Evolutionary conservation across 306 rosid genomes (phyloP).

Genomic region (Geum urbanum): DNA sequence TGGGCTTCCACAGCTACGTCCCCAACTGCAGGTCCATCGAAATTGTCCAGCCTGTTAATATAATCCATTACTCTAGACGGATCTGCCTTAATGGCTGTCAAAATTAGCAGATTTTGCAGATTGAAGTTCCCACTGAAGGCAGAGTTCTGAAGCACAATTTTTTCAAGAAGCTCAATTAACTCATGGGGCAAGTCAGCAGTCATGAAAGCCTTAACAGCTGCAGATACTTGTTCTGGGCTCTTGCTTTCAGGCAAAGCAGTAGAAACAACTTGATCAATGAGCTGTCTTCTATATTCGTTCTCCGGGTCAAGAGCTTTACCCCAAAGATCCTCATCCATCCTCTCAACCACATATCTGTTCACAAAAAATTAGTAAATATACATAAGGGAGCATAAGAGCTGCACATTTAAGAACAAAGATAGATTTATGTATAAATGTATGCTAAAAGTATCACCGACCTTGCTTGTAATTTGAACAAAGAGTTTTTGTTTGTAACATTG

Average conservation of each 20-base stretch:
- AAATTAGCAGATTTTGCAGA: constrained; percentile 87
- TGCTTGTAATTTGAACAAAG: constrained; percentile 96
- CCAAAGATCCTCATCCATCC: constrained; percentile 98
- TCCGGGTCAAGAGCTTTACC: constrained; percentile 86
- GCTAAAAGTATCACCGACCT: constrained; percentile 55
- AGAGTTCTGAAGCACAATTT: constrained; percentile 98
- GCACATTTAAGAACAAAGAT: background rate
- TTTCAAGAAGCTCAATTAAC: constrained; percentile 97
- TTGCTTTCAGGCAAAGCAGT: constrained; percentile 99
- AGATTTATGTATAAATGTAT: background rate
- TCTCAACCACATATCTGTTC: constrained; percentile 93
- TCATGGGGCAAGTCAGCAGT: constrained; percentile 99
- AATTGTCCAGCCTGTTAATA: constrained; percentile 86
- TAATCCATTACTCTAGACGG: constrained; percentile 99
- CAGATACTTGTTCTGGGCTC: constrained; percentile 99
- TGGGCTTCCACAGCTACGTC: constrained; percentile 96
- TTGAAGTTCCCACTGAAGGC: constrained; percentile 99
- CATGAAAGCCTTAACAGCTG: constrained; percentile 99
- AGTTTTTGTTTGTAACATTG: constrained; percentile 88
- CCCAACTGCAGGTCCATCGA: constrained; percentile 98
- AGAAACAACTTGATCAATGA: constrained; percentile 96
- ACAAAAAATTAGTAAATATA: constrained; percentile 24
- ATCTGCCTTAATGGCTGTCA: constrained; percentile 98
- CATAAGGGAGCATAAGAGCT: constrained; percentile 12
- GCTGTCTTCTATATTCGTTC: constrained; percentile 85